Conservation (phyloP, 2,329 filamentous ascomycete species). For the Colletotrichum chrysophilum region DNA sequence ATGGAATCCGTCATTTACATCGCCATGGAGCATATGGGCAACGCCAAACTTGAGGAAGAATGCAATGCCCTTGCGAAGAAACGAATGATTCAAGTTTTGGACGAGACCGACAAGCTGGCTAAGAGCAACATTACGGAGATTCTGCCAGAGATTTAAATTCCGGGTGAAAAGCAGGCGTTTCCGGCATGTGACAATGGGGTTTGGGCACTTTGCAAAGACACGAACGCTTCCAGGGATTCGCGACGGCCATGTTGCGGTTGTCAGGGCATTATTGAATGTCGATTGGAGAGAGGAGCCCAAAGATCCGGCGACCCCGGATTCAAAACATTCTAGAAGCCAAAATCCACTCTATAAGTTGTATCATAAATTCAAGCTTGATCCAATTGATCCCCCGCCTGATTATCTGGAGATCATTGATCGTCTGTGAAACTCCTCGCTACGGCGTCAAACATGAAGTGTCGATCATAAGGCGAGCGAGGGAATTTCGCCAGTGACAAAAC, state of each 20-base stretch:
- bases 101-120: slow-evolving; percentile 30
- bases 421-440: neutral
- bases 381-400: neutral
- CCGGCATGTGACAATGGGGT: neutral
- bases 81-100: slow-evolving; percentile 29
- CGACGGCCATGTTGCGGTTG: neutral
- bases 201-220: neutral
- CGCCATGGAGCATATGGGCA: slow-evolving; percentile 39
- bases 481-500: neutral
- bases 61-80: slow-evolving; percentile 16
- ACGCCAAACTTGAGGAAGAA: slow-evolving; percentile 9
- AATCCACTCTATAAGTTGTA: neutral
- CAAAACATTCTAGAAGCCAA: neutral
- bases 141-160: slow-evolving; percentile 21
- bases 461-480: neutral
- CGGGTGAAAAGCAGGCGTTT: neutral
- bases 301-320: neutral
- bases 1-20: slow-evolving; percentile 40
- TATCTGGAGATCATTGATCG: neutral
- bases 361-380: neutral
- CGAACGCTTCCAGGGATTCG: neutral
- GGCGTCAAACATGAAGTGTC: neutral
- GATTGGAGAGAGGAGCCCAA: neutral
- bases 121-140: slow-evolving; percentile 34
- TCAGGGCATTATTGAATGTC: neutral